Conservation (phyloP, 2,329 filamentous ascomycete genomes). For the Monosporascus sp. region DNA sequence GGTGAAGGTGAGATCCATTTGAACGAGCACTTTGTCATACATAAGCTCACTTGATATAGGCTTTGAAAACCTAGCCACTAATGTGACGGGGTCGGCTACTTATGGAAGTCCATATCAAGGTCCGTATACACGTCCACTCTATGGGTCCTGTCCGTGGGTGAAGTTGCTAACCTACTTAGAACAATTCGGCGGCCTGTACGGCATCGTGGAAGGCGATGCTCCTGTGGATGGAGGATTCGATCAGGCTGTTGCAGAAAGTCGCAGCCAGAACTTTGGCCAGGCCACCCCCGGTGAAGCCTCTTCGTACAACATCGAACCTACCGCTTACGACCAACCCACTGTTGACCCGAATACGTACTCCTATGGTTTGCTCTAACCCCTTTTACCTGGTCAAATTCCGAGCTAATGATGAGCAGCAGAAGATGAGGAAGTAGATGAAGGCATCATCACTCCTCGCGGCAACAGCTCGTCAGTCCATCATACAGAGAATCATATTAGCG, state of each 20-base stretch:
- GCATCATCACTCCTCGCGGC: neutral
- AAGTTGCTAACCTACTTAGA: neutral
- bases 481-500: constrained; percentile 10
- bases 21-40: neutral
- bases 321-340: constrained; percentile 6
- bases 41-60: neutral
- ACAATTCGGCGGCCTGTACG: constrained; percentile 5
- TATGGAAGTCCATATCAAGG: neutral
- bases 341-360: constrained; percentile 18
- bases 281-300: constrained; percentile 13
- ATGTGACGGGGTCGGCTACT: neutral
- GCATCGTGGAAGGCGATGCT: constrained; percentile 5
- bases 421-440: constrained; percentile 6
- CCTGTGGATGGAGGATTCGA: constrained; percentile 10
- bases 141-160: neutral
- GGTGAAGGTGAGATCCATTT: neutral
- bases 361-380: constrained; percentile 11
- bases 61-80: neutral
- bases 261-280: constrained; percentile 13
- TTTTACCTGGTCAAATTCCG: neutral
- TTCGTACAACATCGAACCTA: neutral
- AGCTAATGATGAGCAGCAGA: constrained; percentile 10
- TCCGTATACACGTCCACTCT: neutral
- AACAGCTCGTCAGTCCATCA: neutral
- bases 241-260: constrained; percentile 17